A percentile compares a stretch with the other conserved stretches of the same genome.
These are phyloP conservation scores for Peronospora belbahrii DNA, from an alignment of 352 stramenopile species.

Conservation along the genomic window DNA sequence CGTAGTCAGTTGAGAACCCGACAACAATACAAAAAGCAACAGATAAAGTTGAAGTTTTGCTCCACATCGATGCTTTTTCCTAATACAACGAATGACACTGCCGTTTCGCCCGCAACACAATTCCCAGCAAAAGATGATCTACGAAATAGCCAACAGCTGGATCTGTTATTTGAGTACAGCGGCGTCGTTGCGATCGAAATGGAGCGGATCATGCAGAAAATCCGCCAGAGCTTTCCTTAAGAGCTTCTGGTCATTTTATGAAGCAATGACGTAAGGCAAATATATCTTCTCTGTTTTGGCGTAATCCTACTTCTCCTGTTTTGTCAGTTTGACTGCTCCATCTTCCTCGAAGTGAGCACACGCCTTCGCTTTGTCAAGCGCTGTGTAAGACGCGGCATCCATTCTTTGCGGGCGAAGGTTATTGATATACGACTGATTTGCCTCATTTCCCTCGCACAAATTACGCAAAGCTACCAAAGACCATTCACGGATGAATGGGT, in stretches of 20 bases:
- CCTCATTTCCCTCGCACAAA: slow-evolving; percentile 80
- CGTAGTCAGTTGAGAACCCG: too few species aligned
- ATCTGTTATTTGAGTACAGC: slow-evolving; percentile 19
- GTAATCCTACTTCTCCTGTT: slow-evolving; percentile 4
- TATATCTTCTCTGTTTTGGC: not conserved
- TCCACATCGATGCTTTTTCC: too few species aligned
- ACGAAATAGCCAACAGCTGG: slow-evolving; percentile 6
- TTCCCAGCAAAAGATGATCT: slow-evolving; percentile 20
- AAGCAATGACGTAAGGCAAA: not conserved
- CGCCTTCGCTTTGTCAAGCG: slow-evolving; percentile 29
- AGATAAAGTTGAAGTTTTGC: too few species aligned
- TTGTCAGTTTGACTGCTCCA: slow-evolving; percentile 22
- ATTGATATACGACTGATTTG: slow-evolving; percentile 19
- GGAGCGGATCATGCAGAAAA: slow-evolving; percentile 4
- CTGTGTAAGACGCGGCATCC: slow-evolving; percentile 15
- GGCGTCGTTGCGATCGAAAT: slow-evolving; percentile 14
- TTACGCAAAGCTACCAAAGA: slow-evolving; percentile 84
- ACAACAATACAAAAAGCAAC: too few species aligned
- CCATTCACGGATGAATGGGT: slow-evolving; percentile 86
- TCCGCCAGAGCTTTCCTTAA: not conserved
- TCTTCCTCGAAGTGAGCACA: slow-evolving; percentile 27
- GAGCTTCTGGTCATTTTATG: not conserved
- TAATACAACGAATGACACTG: too few species aligned
- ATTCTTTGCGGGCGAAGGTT: slow-evolving; percentile 54
- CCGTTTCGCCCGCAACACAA: too few species aligned